phyloP scores from a whole-genome alignment of 176 grass and related monocot genomes.

The Tillandsia leiboldiana region DNA sequence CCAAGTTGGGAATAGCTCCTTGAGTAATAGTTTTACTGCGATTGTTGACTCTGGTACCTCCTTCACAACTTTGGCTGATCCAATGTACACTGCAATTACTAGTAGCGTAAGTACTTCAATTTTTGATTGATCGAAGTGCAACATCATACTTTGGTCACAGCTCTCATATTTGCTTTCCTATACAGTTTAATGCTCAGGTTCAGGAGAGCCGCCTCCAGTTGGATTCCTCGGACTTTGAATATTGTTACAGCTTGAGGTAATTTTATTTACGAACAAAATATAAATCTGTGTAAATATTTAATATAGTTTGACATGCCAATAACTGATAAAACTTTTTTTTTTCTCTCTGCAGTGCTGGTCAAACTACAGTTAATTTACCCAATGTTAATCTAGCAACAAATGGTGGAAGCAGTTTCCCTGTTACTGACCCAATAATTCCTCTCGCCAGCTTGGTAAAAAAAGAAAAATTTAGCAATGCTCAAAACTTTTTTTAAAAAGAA shows the following conservation, averaged over 20 bases:
- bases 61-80: constrained; percentile 68
- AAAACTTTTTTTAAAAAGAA: constrained; percentile 11
- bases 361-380: constrained; percentile 23
- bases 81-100: constrained; percentile 60
- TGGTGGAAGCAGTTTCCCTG: constrained; percentile 57
- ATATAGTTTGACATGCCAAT: not conserved
- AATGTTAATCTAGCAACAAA: constrained; percentile 47
- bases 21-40: constrained; percentile 28
- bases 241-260: constrained; percentile 71
- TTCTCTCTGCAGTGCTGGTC: constrained; percentile 36
- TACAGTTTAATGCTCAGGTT: constrained; percentile 64
- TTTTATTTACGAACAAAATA: constrained; percentile 1
- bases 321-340: constrained; percentile 20
- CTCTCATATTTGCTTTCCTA: constrained; percentile 16
- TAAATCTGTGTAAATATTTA: constrained; percentile 1
- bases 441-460: constrained; percentile 23
- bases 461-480: constrained; percentile 3
- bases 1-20: constrained; percentile 32
- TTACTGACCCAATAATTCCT: constrained; percentile 40
- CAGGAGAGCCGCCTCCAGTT: constrained; percentile 19
- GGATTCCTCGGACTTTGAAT: constrained; percentile 50
- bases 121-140: not conserved
- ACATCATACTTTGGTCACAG: not conserved
- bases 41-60: constrained; percentile 91
- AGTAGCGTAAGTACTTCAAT: constrained; percentile 46